Percentiles rank a stretch among this genome's conserved stretches.
Evolutionary conservation across 2,329 filamentous ascomycete genomes (phyloP).

Genomic region (Drechslerella dactyloides): DNA sequence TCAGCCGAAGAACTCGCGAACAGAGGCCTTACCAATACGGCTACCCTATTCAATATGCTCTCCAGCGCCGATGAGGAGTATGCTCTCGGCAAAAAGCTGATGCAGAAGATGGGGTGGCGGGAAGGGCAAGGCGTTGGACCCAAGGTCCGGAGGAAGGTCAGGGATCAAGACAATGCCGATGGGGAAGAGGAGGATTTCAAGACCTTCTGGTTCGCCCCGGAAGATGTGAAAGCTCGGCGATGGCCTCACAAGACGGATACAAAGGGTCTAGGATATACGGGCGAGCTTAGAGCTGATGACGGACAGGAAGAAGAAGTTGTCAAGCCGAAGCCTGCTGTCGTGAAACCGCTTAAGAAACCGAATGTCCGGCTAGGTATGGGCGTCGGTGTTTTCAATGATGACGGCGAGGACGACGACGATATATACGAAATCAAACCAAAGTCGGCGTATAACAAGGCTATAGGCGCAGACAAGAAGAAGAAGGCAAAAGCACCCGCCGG

Average conservation of each 20-base stretch:
- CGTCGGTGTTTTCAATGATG: slow-evolving; percentile 87
- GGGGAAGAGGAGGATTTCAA: slow-evolving; percentile 58
- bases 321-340: slow-evolving; percentile 51
- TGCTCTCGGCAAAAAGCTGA: slow-evolving; percentile 82
- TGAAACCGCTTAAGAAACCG: slow-evolving; percentile 62
- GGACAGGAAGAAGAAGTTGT: slow-evolving; percentile 62
- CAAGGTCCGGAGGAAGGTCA: slow-evolving; percentile 76
- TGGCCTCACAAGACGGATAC: slow-evolving; percentile 71
- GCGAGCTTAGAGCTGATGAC: slow-evolving; percentile 60
- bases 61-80: slow-evolving; percentile 68
- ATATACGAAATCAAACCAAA: slow-evolving; percentile 89
- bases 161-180: slow-evolving; percentile 65
- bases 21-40: slow-evolving; percentile 57
- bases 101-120: slow-evolving; percentile 94
- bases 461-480: slow-evolving; percentile 83
- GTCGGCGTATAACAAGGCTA: slow-evolving; percentile 81
- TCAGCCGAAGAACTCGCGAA: slow-evolving; percentile 65
- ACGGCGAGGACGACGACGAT: slow-evolving; percentile 92
- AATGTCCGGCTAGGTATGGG: slow-evolving; percentile 73
- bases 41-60: slow-evolving; percentile 72
- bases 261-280: slow-evolving; percentile 73
- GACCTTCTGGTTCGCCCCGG: slow-evolving; percentile 81
- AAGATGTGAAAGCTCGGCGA: slow-evolving; percentile 73
- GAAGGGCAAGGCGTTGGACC: slow-evolving; percentile 92
- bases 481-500: slow-evolving; percentile 60